Evolutionary conservation across 1,284 basidiomycete species (phyloP), one percentile per base, ranked within the genome.

Genomic region (Ustilago curta): DNA sequence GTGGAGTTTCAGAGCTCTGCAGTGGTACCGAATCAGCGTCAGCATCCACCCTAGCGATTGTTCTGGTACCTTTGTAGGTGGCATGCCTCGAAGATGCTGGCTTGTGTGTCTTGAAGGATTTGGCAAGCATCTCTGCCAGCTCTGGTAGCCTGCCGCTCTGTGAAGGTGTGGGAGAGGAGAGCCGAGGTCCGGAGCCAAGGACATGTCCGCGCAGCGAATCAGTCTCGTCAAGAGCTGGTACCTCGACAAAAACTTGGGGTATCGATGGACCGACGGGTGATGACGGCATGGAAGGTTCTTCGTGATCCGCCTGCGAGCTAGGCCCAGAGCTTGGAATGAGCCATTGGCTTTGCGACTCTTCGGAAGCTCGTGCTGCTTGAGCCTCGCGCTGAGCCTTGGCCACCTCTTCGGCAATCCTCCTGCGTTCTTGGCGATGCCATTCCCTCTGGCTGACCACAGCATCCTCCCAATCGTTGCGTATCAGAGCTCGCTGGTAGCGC

Each of bases 381-480:
- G 7, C 37, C 6, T 65, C 68, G 19, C 61, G 57, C 35, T 61
- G 44, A 18, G 70, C 75, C 7, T 45, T 56, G 2, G 62, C 63
- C 9, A 59, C 76, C 58, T 74, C 70, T 42, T 61, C 73, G 9
- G 49, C 66, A 45, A 77, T 37, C 18, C 76, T 40, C 39, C 40
- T 67, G 48, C 62, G 65, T 39, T 77, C 76, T 47, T 77, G 76
- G 12, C 67, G 64, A 59, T 70, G 70, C 76, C 73, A 77, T 37
- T 81, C 77, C 14, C 77, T 64, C 21, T 83, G 80, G 2, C 78
- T 73, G 1, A 86, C 85, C 12, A 86, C 81, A 9, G 86, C 86
- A 55, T 86, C 86, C 47, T 83, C 59, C 86, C 86, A 86, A 32
- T 85, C 82, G 70, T 86, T 86, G 25, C 70, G 70, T n/a, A 82